A percentile compares a stretch with the other conserved stretches of the same genome.
Evolutionary conservation across 2,329 filamentous ascomycete genomes (phyloP).

Genomic region (Diaporthe caulivora): DNA sequence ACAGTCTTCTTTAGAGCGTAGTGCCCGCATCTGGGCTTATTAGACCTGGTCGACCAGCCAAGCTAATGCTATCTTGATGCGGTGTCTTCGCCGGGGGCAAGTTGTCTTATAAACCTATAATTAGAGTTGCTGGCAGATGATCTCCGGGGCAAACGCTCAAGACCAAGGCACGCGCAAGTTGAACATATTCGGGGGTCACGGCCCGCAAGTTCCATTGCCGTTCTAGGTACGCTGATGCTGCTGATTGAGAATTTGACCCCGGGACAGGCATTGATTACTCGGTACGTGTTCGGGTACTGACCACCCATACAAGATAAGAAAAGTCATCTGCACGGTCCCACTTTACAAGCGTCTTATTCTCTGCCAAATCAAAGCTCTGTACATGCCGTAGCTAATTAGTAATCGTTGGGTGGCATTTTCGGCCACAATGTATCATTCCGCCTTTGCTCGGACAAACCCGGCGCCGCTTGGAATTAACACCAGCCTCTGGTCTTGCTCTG

Average conservation of each 20-base stretch:
- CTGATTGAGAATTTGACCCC: background rate
- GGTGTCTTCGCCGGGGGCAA: too few species aligned
- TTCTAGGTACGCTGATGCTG: background rate
- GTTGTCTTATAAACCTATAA: too few species aligned
- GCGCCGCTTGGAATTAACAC: background rate
- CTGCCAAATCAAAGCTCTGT: background rate
- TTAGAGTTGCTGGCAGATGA: rapidly evolving
- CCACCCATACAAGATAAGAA: background rate
- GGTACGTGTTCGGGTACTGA: background rate
- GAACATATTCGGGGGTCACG: background rate
- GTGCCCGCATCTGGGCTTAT: background rate
- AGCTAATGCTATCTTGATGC: too few species aligned
- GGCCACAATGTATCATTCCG: background rate
- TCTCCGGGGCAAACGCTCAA: too few species aligned
- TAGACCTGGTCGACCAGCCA: background rate
- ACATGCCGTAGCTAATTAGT: background rate
- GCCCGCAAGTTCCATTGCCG: background rate
- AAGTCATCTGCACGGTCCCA: background rate
- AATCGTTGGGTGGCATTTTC: background rate
- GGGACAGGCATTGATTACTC: background rate
- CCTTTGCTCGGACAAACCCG: background rate
- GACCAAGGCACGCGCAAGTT: rapidly evolving
- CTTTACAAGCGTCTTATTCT: background rate
- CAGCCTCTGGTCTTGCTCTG: background rate
- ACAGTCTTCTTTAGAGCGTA: background rate